These are phyloP conservation scores for Cicer judaicum DNA, from an alignment of 306 rosid species.

Conservation along the genomic window DNA sequence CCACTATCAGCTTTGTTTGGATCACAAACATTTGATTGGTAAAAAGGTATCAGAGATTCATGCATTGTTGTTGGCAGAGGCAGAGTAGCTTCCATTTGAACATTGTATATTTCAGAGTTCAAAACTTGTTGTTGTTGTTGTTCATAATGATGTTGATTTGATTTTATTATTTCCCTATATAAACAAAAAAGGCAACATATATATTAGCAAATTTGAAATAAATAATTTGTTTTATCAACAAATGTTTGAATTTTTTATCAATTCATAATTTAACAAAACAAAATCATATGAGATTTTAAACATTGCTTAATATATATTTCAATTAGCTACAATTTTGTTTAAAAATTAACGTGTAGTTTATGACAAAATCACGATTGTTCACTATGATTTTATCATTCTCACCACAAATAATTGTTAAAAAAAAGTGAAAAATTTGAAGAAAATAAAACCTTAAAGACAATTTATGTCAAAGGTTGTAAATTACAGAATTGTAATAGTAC, in stretches of 20 bases:
- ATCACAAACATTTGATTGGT: constrained; percentile 56
- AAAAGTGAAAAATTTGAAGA: not conserved
- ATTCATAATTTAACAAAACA: too few species aligned
- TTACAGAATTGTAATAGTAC: constrained; percentile 26
- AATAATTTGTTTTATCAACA: not conserved
- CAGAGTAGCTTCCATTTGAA: constrained; percentile 54
- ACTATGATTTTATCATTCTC: too few species aligned
- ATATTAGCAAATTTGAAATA: not conserved
- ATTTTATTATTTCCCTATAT: constrained; percentile 60
- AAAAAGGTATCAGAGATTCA: constrained; percentile 44
- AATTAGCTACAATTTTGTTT: too few species aligned
- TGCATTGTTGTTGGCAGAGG: constrained; percentile 47
- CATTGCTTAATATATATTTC: too few species aligned
- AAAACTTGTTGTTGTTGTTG: constrained; percentile 33
- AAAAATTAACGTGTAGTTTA: too few species aligned
- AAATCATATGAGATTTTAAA: too few species aligned
- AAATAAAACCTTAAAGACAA: not conserved
- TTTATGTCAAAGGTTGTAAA: not conserved
- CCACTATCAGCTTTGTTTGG: constrained; percentile 71
- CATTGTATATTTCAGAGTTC: constrained; percentile 35
- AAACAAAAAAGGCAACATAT: not conserved
- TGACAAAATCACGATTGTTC: too few species aligned
- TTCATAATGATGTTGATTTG: constrained; percentile 8
- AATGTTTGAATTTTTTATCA: too few species aligned
- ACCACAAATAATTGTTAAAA: not conserved